phyloP scores from a whole-genome alignment of 176 grass and related monocot species.

The Rhipidocladum racemiflorum region DNA sequence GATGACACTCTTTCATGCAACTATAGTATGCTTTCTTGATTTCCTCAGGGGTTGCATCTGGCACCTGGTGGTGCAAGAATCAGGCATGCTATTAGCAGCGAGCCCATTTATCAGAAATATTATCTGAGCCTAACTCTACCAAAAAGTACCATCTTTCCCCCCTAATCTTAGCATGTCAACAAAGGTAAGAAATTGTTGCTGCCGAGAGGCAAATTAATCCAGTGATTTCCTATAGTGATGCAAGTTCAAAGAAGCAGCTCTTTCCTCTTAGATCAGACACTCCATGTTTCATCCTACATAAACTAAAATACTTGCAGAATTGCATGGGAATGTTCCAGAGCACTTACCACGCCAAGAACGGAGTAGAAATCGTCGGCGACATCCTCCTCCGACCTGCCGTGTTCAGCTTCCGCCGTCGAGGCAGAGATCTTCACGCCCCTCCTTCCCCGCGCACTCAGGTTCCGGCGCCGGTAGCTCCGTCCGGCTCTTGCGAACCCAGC shows the following conservation, averaged over 20 bases:
- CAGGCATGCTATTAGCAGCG: neutral
- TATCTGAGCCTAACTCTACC: neutral
- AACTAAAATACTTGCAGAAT: neutral
- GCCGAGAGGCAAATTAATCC: neutral
- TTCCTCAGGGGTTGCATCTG: conserved; percentile 81
- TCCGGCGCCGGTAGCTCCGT: neutral
- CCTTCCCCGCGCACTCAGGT: conserved; percentile 5
- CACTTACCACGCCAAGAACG: conserved; percentile 73
- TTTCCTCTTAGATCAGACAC: neutral
- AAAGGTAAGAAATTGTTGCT: neutral
- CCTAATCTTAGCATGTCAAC: neutral
- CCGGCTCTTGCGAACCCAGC: conserved; percentile 4
- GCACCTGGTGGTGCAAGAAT: conserved; percentile 46
- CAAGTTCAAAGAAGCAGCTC: neutral
- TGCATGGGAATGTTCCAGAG: neutral
- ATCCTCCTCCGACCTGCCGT: conserved; percentile 34
- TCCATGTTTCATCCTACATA: neutral
- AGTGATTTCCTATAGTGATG: neutral
- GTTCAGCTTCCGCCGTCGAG: conserved; percentile 30
- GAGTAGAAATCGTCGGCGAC: conserved; percentile 79
- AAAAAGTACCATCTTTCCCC: neutral
- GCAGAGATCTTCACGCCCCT: conserved; percentile 24
- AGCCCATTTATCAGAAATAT: neutral
- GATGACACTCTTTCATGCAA: conserved; percentile 96
- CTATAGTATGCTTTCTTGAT: conserved; percentile 90